Evolutionary conservation across 179 eudicot genomes (phyloP), one percentile per base, ranked within the genome.

Genomic region (Amaranthus tricolor): DNA sequence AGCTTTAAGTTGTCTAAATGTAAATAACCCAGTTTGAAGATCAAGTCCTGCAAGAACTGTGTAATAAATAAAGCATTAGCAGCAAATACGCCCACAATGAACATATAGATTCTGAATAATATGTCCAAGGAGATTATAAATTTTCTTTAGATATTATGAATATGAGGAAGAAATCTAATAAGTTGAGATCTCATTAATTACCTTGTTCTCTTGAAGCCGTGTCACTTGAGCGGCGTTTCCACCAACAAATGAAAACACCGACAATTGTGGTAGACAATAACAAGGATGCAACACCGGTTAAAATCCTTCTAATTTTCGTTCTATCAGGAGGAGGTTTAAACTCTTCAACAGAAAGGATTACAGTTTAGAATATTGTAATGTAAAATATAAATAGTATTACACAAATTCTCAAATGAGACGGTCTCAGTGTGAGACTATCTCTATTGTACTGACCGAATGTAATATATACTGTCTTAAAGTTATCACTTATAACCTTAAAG

Each of bases 1-100:
- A 73, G 87, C 85, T 87, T 83, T 87, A 40, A 91, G 77, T 81
- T 89, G 97, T 76, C 81, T 87, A 52, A 82, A 80, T 12, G 86
- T 84, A 83, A 91, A 76, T 81, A 83, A 70, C 50, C 87, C 87
- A 55, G 85, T 87, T 77, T 88, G 90, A 77, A 85, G 77, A 79
- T 84, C 84, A 70, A 79, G 76, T 70, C 86, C 91, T 13, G 72
- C 80, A 24, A 84, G 81, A 65, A 73, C 87, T 84, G 85, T 61
- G 74, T 72, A 62, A 13, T 24, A 69, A 58, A 54, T 74, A 47
- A 62, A 77, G 45, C 69, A 9, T 40, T 9, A 73, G 56, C 15
- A 58, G 9, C 16, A 31, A 7, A 31, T 31, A 62, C 61, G 43
- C 50, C 45, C 45, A 59, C 31, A 71, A 71, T 24, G 17, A 61